Conservation (phyloP, 2,329 filamentous ascomycete genomes). For the Fusarium decemcellulare region DNA sequence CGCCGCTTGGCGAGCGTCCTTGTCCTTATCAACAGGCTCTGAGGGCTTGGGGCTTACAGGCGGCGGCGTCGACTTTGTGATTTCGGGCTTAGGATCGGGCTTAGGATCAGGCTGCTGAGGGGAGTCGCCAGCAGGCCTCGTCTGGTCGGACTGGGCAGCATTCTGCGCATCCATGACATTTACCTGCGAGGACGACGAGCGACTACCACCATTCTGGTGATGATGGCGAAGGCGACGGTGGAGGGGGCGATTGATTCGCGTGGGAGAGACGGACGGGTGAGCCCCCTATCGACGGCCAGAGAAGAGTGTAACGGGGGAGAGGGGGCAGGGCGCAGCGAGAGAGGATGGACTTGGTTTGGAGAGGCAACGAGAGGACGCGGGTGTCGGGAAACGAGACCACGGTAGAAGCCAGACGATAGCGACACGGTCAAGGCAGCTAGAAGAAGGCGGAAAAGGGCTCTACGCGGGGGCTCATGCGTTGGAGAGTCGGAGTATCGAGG, state of each 20-base stretch:
- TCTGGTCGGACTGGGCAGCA: conserved; percentile 74
- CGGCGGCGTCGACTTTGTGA: conserved; percentile 40
- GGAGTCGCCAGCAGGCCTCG: conserved; percentile 70
- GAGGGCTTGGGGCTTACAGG: conserved; percentile 44
- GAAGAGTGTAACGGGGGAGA: conserved; percentile 7
- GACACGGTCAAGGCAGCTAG: conserved; percentile 22
- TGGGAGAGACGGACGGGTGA: conserved; percentile 27
- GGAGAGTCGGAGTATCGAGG: conserved; percentile 19
- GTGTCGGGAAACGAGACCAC: conserved; percentile 20
- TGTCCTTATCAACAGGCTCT: conserved; percentile 37
- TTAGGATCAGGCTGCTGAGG: conserved; percentile 57
- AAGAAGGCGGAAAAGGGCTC: conserved; percentile 19
- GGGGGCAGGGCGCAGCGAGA: conserved; percentile 30
- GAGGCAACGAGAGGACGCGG: conserved; percentile 24
- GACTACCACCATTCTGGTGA: conserved; percentile 72
- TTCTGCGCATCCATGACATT: conserved; percentile 80
- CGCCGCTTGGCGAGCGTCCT: conserved; percentile 50
- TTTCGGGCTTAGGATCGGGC: conserved; percentile 22
- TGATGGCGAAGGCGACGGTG: conserved; percentile 40
- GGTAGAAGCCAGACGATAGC: conserved; percentile 9
- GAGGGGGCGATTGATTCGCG: conserved; percentile 47
- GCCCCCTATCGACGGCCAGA: conserved; percentile 30
- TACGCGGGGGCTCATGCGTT: conserved; percentile 13
- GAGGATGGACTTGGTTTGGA: conserved; percentile 18
- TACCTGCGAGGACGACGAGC: conserved; percentile 65